Conservation (phyloP, 2,329 filamentous ascomycete genomes). For the Cordyceps cateniannulata region DNA sequence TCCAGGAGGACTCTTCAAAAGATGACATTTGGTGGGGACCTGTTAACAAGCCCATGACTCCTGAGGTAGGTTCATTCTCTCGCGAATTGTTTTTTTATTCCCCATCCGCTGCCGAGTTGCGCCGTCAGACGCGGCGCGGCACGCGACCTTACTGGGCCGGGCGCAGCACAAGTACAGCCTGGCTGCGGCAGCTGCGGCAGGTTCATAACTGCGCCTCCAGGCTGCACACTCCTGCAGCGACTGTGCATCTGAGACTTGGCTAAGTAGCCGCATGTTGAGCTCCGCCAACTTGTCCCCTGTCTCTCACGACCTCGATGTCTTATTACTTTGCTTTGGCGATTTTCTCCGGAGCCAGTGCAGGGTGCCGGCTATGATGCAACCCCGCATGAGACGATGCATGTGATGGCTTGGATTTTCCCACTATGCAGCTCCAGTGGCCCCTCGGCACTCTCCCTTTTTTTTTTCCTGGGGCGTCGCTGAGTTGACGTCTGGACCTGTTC, state of each 20-base stretch:
- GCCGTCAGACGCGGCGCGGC: background rate
- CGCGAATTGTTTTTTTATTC: conserved; percentile 12
- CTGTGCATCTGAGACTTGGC: background rate
- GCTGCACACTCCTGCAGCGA: background rate
- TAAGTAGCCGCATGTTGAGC: background rate
- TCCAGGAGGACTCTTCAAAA: conserved; percentile 83
- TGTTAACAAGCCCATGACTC: conserved; percentile 97
- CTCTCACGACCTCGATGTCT: background rate
- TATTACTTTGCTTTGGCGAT: background rate
- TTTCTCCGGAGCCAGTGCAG: background rate
- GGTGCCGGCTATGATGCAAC: conserved; percentile 8
- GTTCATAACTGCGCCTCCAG: background rate
- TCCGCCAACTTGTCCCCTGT: background rate
- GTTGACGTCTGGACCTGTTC: conserved; percentile 1
- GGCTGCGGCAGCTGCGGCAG: background rate
- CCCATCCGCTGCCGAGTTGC: background rate
- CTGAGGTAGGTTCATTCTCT: conserved; percentile 61
- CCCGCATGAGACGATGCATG: conserved; percentile 9
- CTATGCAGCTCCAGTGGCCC: background rate
- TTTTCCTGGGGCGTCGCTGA: background rate
- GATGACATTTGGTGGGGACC: conserved; percentile 98
- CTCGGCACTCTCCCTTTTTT: conserved; percentile 1
- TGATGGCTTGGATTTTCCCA: conserved; percentile 2
- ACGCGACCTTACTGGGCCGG: background rate
- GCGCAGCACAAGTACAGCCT: background rate